Evolutionary conservation across 164 flowering plant genomes (phyloP).

Genomic region (Paratinospora sagittata): DNA sequence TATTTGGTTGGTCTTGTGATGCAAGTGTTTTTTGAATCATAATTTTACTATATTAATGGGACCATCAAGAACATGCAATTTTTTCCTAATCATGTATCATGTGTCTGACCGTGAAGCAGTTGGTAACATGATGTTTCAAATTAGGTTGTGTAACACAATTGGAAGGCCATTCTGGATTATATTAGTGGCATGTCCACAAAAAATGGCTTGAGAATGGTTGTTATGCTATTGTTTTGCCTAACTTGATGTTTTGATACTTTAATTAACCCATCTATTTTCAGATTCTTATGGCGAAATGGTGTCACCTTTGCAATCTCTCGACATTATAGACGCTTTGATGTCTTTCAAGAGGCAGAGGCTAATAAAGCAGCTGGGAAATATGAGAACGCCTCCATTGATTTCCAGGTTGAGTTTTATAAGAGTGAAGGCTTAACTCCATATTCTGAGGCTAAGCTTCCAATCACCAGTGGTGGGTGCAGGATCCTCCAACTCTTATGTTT

Average conservation of each 20-base stretch:
- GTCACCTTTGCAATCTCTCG: slow-evolving; percentile 89
- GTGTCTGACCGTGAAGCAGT: too few species aligned
- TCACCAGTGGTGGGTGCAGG: slow-evolving; percentile 69
- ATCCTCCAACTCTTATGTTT: not conserved
- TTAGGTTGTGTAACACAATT: not conserved
- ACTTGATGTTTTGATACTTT: not conserved
- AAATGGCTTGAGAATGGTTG: not conserved
- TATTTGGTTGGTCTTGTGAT: too few species aligned
- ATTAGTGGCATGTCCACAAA: not conserved
- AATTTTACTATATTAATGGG: too few species aligned
- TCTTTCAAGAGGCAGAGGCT: slow-evolving; percentile 92
- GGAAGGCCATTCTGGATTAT: not conserved
- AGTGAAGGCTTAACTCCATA: slow-evolving; percentile 85
- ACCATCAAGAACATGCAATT: too few species aligned
- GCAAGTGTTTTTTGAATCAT: too few species aligned
- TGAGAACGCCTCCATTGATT: slow-evolving; percentile 77
- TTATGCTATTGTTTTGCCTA: not conserved
- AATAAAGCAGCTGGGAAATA: slow-evolving; percentile 95
- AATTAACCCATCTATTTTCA: slow-evolving; percentile 22
- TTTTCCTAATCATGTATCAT: too few species aligned
- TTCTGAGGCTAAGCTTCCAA: slow-evolving; percentile 78
- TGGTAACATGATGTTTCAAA: too few species aligned
- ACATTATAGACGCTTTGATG: slow-evolving; percentile 91
- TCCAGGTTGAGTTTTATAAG: slow-evolving; percentile 74
- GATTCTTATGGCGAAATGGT: slow-evolving; percentile 87